phyloP scores from a whole-genome alignment of 176 grass and related monocot genomes.

The Triticum monococcum region DNA sequence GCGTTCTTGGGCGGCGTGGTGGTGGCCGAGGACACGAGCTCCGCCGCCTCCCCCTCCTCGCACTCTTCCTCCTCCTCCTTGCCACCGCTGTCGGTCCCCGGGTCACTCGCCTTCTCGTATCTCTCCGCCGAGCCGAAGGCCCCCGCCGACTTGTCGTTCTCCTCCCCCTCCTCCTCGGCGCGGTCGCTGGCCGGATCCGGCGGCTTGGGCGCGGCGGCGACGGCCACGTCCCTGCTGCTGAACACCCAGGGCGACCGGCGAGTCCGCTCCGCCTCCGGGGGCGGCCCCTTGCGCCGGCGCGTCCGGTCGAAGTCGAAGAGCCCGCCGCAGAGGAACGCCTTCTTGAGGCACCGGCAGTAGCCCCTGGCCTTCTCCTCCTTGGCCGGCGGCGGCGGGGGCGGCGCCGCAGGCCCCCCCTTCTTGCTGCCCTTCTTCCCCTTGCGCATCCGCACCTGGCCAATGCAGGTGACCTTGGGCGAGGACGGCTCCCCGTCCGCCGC shows the following conservation, averaged over 20 bases:
- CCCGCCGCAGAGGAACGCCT: constrained; percentile 54
- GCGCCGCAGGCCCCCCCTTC: neutral
- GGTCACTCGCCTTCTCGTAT: neutral
- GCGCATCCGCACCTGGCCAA: constrained; percentile 88
- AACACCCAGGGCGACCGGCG: constrained; percentile 55
- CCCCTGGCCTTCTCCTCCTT: constrained; percentile 2
- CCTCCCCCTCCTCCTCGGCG: neutral
- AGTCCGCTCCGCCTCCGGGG: constrained; percentile 21
- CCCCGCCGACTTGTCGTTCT: neutral
- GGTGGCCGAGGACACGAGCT: constrained; percentile 53
- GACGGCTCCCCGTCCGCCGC: constrained; percentile 50
- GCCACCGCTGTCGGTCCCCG: neutral
- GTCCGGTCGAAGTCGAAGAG: constrained; percentile 40
- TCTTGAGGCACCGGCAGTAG: constrained; percentile 74
- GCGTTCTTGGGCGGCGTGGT: constrained; percentile 87
- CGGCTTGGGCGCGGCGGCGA: constrained; percentile 34
- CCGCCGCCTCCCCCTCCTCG: constrained; percentile 13
- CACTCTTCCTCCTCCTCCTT: neutral
- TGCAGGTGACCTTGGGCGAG: constrained; percentile 84
- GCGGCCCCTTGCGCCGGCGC: constrained; percentile 1
- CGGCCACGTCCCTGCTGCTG: constrained; percentile 39
- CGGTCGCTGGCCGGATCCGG: constrained; percentile 8
- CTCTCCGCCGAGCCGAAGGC: constrained; percentile 19
- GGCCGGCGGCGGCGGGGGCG: neutral
- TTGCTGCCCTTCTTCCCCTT: constrained; percentile 45